These are phyloP conservation scores for Brassica cretica DNA, from an alignment of 345 rosid species.

Conservation along the genomic window DNA sequence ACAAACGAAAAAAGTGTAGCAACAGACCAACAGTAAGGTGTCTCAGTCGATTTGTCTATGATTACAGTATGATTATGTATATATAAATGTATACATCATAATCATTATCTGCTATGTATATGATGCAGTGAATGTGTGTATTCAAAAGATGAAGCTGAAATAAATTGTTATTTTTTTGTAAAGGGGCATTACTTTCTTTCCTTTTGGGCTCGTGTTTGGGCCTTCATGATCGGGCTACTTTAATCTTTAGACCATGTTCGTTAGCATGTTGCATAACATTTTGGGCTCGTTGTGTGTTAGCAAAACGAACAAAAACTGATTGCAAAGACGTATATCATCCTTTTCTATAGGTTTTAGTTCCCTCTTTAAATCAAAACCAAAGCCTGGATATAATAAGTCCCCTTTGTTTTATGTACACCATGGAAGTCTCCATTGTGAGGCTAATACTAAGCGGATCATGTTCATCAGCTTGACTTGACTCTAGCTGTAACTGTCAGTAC, in stretches of 20 bases:
- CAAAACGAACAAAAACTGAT: too few relatives aligned
- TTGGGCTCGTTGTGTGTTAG: too few relatives aligned
- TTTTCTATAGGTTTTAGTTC: neutral
- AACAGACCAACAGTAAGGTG: constrained; percentile 9
- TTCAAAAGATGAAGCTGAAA: neutral
- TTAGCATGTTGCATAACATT: too few relatives aligned
- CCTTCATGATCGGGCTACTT: too few relatives aligned
- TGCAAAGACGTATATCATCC: too few relatives aligned
- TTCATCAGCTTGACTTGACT: neutral
- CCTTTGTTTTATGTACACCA: neutral
- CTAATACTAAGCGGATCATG: neutral
- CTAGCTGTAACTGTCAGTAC: neutral
- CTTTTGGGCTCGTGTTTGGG: too few relatives aligned
- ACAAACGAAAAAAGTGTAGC: constrained; percentile 18
- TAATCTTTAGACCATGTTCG: too few relatives aligned
- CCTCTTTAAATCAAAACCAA: neutral
- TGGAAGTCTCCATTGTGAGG: neutral
- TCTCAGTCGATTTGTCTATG: constrained; percentile 4
- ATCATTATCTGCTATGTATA: neutral
- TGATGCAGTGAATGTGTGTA: neutral
- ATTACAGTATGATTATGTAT: neutral
- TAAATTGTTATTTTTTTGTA: too few relatives aligned
- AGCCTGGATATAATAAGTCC: neutral
- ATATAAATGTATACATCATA: neutral
- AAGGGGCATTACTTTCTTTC: neutral